Percentiles rank a stretch among this genome's conserved stretches.
These are phyloP conservation scores for Ustilago cynodontis DNA, from an alignment of 1,284 basidiomycete genomes.

Conservation along the genomic window DNA sequence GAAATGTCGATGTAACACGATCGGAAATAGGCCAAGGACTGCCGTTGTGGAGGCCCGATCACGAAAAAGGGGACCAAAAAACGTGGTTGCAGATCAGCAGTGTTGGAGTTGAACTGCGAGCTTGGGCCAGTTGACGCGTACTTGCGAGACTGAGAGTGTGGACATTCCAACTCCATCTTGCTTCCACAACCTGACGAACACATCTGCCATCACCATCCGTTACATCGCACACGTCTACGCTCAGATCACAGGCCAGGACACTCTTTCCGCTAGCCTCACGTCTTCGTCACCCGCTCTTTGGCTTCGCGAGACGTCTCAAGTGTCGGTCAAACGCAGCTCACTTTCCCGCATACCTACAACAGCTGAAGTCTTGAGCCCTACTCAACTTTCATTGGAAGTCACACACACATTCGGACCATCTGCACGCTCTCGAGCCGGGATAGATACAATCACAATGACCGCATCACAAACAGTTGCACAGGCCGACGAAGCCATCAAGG, in stretches of 20 bases:
- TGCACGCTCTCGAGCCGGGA: neutral
- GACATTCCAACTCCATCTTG: neutral
- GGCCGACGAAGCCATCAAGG: conserved; percentile 61
- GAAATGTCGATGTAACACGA: conserved; percentile 5
- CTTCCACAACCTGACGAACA: neutral
- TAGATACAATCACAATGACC: conserved; percentile 26
- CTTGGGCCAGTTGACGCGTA: conserved; percentile 42
- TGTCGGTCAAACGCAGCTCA: no score
- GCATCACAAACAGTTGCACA: conserved; percentile 57
- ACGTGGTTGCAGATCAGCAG: conserved; percentile 28
- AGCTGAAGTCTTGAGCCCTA: no score
- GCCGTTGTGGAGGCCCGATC: conserved; percentile 43
- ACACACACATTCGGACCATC: no score
- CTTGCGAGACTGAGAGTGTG: neutral
- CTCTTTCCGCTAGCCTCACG: neutral
- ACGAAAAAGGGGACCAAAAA: conserved; percentile 18
- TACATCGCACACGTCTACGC: neutral
- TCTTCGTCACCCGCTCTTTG: no score
- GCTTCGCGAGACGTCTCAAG: no score
- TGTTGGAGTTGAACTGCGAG: conserved; percentile 10
- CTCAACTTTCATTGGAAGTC: no score
- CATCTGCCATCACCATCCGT: neutral
- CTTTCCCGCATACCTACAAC: no score
- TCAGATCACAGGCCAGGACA: neutral
- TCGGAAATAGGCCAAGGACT: neutral